phyloP scores from a whole-genome alignment of 2,329 filamentous ascomycete genomes.

The Penicillium hesseltinei region DNA sequence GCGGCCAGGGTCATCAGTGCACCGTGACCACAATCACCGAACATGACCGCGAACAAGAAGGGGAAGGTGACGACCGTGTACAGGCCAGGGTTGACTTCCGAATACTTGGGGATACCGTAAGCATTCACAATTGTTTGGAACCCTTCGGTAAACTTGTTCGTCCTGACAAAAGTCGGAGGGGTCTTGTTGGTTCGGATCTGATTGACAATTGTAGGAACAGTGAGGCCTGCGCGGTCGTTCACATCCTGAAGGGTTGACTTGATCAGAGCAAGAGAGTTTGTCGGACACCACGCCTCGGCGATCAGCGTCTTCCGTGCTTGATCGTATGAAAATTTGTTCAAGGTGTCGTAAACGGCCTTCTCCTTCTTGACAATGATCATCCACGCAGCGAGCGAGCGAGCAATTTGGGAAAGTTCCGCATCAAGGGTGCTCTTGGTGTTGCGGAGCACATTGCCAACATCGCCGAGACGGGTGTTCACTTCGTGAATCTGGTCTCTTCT shows the following conservation, averaged over 20 bases:
- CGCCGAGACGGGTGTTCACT: constrained; percentile 88
- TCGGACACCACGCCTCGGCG: constrained; percentile 96
- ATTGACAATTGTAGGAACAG: constrained; percentile 98
- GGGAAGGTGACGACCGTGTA: constrained; percentile 97
- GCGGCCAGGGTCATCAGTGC: constrained; percentile 82
- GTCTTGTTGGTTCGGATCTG: constrained; percentile 97
- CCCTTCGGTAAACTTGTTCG: constrained; percentile 95
- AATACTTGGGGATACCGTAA: constrained; percentile 95
- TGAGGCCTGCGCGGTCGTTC: constrained; percentile 89
- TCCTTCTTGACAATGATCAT: constrained; percentile 98
- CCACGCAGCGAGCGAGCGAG: constrained; percentile 89
- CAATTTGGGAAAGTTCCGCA: constrained; percentile 90
- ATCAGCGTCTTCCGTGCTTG: constrained; percentile 93
- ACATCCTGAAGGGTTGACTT: constrained; percentile 94
- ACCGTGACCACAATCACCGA: constrained; percentile 95
- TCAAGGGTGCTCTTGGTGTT: constrained; percentile 95
- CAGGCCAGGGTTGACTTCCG: constrained; percentile 92
- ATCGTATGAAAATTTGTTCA: constrained; percentile 97
- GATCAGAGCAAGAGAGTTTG: constrained; percentile 82
- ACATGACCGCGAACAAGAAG: constrained; percentile 99
- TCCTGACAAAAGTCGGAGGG: constrained; percentile 94
- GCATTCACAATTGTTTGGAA: constrained; percentile 99
- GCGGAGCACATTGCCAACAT: constrained; percentile 85
- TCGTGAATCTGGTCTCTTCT: constrained; percentile 95
- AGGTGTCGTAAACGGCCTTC: constrained; percentile 92